Evolutionary conservation across 257 asterid genomes (phyloP).

Genomic region (Solanum verrucosum): DNA sequence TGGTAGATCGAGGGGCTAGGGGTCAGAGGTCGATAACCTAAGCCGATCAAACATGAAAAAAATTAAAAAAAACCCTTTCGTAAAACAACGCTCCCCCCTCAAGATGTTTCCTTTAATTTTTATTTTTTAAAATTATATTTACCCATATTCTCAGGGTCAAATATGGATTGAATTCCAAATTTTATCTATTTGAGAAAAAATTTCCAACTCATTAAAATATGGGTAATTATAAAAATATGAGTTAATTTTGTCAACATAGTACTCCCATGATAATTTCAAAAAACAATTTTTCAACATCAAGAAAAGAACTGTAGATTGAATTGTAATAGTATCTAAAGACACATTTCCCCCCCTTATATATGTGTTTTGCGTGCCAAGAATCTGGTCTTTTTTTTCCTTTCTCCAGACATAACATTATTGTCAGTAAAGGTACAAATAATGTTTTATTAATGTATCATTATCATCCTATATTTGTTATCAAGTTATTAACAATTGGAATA

Average conservation of each 20-base stretch:
- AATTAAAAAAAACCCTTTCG: neutral
- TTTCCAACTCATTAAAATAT: neutral
- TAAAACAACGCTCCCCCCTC: no score
- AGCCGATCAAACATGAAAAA: no score
- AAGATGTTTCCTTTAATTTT: neutral
- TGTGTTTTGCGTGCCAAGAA: no score
- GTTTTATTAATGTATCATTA: no score
- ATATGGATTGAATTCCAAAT: neutral
- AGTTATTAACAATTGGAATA: no score
- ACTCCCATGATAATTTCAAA: neutral
- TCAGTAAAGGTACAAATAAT: no score
- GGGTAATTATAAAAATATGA: neutral
- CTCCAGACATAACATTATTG: no score
- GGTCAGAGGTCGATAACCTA: neutral
- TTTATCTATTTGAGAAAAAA: neutral
- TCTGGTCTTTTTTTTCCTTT: no score
- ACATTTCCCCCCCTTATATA: no score
- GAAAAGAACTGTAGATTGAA: neutral
- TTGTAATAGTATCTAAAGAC: neutral
- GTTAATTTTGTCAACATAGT: neutral
- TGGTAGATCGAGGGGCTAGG: neutral
- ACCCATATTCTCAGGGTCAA: neutral
- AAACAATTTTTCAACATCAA: neutral
- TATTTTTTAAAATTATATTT: neutral
- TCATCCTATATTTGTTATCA: no score